Evolutionary conservation across 2,329 filamentous ascomycete species (phyloP).

Genomic region (Paradendryphiella salina): DNA sequence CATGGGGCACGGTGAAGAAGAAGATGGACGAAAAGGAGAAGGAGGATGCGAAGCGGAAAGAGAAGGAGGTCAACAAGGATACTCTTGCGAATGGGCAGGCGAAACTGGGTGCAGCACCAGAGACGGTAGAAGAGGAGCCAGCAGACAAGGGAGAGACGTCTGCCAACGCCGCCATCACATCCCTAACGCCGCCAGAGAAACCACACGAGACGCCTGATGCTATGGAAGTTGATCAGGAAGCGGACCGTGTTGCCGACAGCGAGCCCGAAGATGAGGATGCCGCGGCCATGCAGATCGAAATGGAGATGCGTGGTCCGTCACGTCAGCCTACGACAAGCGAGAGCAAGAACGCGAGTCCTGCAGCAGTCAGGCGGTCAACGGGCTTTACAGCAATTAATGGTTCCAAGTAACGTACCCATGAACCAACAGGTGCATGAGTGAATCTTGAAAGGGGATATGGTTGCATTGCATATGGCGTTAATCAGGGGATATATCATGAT

Average conservation of each 20-base stretch:
- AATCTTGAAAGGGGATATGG: not conserved
- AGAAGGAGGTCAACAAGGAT: conserved; percentile 7
- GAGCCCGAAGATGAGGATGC: conserved; percentile 38
- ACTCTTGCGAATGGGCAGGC: not conserved
- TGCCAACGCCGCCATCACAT: not conserved
- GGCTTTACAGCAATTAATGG: conserved; percentile 44
- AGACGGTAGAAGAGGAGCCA: conserved; percentile 1
- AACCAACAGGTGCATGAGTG: not conserved
- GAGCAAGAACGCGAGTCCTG: conserved; percentile 12
- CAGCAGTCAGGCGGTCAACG: conserved; percentile 20
- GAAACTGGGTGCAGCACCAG: not conserved
- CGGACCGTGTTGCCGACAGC: conserved; percentile 23
- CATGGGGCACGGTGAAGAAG: conserved; percentile 78
- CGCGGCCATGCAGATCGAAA: conserved; percentile 46
- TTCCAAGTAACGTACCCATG: conserved; percentile 9
- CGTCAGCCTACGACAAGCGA: conserved; percentile 2
- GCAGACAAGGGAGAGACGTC: not conserved
- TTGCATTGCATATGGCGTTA: conserved; percentile 19
- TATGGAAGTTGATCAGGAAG: conserved; percentile 16
- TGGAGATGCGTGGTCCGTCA: conserved; percentile 45
- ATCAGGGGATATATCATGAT: not conserved
- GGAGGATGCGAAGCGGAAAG: conserved; percentile 12
- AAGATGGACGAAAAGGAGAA: conserved; percentile 50
- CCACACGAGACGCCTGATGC: conserved; percentile 10
- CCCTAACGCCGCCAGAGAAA: not conserved